Evolutionary conservation across 2,329 filamentous ascomycete species (phyloP).

Genomic region (Aspergillus thermomutatus): DNA sequence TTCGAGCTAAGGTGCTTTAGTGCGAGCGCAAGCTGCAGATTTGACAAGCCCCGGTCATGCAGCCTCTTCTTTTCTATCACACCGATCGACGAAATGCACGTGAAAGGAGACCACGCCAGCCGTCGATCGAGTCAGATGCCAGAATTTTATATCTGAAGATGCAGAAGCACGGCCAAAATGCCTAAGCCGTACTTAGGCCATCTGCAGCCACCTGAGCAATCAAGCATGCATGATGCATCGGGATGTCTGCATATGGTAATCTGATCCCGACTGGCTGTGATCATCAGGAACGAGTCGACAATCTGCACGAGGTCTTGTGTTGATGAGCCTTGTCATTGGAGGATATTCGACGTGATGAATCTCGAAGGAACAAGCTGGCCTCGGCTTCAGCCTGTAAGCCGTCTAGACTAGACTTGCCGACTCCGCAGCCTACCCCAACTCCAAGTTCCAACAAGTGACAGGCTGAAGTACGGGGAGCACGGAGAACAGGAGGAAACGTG

Average conservation of each 20-base stretch:
- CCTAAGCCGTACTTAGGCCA: not conserved
- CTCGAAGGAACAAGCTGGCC: not conserved
- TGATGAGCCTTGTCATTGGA: not conserved
- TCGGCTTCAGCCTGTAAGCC: not conserved
- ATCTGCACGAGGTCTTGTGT: not conserved
- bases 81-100: not conserved
- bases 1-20: not conserved
- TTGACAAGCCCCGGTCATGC: not conserved
- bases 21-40: not conserved
- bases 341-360: not conserved
- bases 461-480: not conserved
- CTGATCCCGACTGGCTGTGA: not conserved
- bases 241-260: not conserved
- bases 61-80: not conserved
- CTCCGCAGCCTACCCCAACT: not conserved
- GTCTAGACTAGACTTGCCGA: not conserved
- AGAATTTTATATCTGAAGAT: not conserved
- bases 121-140: not conserved
- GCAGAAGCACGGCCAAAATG: not conserved
- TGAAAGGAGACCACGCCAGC: not conserved
- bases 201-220: not conserved
- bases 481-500: not conserved
- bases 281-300: not conserved
- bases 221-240: not conserved
- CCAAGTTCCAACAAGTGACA: not conserved